Conservation (phyloP, 2,329 filamentous ascomycete genomes). For the Penicillium sp. region DNA sequence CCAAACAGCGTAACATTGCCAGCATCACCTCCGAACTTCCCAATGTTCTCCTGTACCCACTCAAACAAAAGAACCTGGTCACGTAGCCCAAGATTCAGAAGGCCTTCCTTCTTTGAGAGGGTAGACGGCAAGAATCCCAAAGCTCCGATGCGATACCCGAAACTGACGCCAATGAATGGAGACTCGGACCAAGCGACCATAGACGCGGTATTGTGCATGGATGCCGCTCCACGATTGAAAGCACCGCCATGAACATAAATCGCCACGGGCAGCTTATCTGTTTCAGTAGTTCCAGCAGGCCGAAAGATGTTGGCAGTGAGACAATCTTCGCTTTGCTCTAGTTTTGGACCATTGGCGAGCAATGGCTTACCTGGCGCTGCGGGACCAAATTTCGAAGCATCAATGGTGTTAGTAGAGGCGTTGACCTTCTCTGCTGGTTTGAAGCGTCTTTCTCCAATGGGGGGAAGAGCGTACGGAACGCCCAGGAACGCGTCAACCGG, state of each 20-base stretch:
- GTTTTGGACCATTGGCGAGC: conserved; percentile 50
- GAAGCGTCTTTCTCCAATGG: conserved; percentile 50
- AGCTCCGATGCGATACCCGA: conserved; percentile 48
- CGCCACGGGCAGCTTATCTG: conserved; percentile 37
- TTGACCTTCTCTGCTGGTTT: conserved; percentile 35
- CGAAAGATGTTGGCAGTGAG: conserved; percentile 44
- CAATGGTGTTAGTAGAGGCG: conserved; percentile 26
- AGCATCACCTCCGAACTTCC: conserved; percentile 25
- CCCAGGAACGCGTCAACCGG: conserved; percentile 46
- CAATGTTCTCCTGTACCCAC: conserved; percentile 27
- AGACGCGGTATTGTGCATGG: conserved; percentile 58
- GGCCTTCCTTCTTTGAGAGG: conserved; percentile 53
- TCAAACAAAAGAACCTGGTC: conserved; percentile 39
- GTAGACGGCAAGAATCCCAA: conserved; percentile 68
- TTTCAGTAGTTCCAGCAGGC: conserved; percentile 20
- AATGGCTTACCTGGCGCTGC: conserved; percentile 46
- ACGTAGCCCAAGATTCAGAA: conserved; percentile 45
- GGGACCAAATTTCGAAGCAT: conserved; percentile 38
- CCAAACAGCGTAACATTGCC: conserved; percentile 40
- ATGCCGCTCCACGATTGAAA: conserved; percentile 34
- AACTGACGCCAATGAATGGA: conserved; percentile 47
- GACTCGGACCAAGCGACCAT: conserved; percentile 58
- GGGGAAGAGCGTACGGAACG: conserved; percentile 52
- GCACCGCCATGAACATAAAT: conserved; percentile 45
- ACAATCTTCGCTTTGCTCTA: conserved; percentile 49